Evolutionary conservation across 768 basidiomycete genomes (phyloP).

Genomic region (Leccinum sublutescens): DNA sequence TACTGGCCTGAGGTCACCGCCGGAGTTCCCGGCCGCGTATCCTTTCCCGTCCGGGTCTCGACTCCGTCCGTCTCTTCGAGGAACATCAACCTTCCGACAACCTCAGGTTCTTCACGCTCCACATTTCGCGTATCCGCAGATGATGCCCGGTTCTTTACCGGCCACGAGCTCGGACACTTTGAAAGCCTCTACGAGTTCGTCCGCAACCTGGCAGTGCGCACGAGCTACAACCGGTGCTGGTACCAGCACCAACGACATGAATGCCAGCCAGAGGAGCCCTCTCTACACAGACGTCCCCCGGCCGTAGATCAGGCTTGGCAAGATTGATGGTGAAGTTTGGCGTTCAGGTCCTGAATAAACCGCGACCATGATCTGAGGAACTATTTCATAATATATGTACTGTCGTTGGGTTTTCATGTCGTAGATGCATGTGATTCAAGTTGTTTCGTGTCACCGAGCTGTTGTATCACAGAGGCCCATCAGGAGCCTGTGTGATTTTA

Average conservation of each 20-base stretch:
- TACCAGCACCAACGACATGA: neutral
- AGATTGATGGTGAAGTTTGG: neutral
- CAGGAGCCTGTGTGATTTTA: neutral
- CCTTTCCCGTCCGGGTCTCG: neutral
- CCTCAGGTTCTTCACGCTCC: constrained; percentile 21
- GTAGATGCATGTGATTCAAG: neutral
- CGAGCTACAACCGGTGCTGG: neutral
- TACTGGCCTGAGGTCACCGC: neutral
- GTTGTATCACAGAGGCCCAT: no score
- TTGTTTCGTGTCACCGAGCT: neutral
- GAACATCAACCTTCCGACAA: neutral
- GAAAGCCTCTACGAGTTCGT: neutral
- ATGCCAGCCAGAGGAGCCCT: constrained; percentile 4
- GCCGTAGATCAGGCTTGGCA: neutral
- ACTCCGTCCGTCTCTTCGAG: neutral
- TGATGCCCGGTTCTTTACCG: constrained; percentile 28
- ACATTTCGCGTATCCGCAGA: constrained; percentile 25
- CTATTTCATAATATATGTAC: neutral
- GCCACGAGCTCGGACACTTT: neutral
- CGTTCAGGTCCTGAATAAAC: neutral
- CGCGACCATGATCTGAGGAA: neutral
- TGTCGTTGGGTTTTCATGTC: neutral
- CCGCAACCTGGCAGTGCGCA: neutral
- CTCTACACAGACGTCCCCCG: neutral
- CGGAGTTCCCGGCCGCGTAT: neutral